Evolutionary conservation across 139 green algal genomes (phyloP), one percentile per base, ranked within the genome.

Genomic region (Limnomonas spitsbergensis): DNA sequence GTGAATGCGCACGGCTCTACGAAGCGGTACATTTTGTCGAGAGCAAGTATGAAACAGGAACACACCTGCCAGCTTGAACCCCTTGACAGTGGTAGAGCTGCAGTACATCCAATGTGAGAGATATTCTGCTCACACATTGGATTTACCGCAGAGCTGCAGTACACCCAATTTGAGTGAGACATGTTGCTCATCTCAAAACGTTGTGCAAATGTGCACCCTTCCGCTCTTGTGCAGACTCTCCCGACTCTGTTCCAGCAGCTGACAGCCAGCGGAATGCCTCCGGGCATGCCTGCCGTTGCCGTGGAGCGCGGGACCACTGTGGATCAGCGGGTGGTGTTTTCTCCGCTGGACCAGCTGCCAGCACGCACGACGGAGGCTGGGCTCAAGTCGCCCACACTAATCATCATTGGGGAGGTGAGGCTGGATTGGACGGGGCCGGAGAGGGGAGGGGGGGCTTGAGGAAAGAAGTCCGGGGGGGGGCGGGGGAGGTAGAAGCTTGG

Each of bases 261-360:
- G 26, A 38, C 84, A 1, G 72, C 27, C 24, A 66, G 29, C 9
- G 70, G 70, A 4, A 67, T 77, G 70, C 37, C 70, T 4, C 37
- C 24, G 54, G 56, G 67, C 38, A 81, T 66, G 1, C 96, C 96
- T n/a, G 93, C 94, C 2, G 92, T 97, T 2, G 96, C 96, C 0
- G 92, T 99, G 24, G 96, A 99, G 86, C 84, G 93, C 0, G 96
- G 96, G 14, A 99, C 96, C 1, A 98, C 94, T 0, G 35, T 82
- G 0, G 70, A 93, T 37, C 93, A 98, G 82, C 89, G 94, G 0
- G 87, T 89, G 0, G 93, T 97, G 67, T 98, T 91, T 72, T 85
- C 87, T 0, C 74, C 82, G 0, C 69, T 97, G 9, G 66, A 73
- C 4, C 69, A 88, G 40, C 83, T 98, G 36, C 61, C 83, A 34